These are phyloP conservation scores for Fraxinus anomala DNA, from an alignment of 257 asterid genomes.

Conservation along the genomic window DNA sequence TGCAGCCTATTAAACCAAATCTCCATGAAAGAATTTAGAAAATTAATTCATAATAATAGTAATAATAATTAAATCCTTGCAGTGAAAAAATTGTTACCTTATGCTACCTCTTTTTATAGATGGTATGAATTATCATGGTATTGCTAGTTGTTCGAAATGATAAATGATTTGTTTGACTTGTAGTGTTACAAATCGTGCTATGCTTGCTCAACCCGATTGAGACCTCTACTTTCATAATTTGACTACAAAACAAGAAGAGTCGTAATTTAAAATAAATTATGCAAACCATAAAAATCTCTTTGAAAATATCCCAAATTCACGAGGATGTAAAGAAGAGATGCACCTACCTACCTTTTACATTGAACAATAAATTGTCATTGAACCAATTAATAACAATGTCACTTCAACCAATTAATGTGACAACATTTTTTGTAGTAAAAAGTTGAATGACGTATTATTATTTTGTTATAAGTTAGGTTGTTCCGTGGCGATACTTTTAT, in stretches of 20 bases:
- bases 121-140: too few species aligned
- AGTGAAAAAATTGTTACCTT: too few species aligned
- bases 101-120: too few species aligned
- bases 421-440: constrained; percentile 9
- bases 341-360: not conserved
- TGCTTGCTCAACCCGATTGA: too few species aligned
- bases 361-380: constrained; percentile 30
- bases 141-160: too few species aligned
- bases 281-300: too few species aligned
- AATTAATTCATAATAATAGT: too few species aligned
- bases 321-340: not conserved
- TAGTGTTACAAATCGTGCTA: too few species aligned
- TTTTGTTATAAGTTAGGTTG: not conserved
- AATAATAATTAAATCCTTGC: not conserved
- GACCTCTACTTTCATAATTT: too few species aligned
- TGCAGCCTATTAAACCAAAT: not conserved
- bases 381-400: constrained; percentile 16
- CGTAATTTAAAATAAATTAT: too few species aligned
- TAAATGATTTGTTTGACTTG: too few species aligned
- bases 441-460: constrained; percentile 19
- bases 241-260: too few species aligned
- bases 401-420: constrained; percentile 28
- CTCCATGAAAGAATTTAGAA: not conserved
- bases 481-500: not conserved
- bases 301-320: not conserved